Conservation (phyloP, 768 basidiomycete genomes). For the Vararia minispora region DNA sequence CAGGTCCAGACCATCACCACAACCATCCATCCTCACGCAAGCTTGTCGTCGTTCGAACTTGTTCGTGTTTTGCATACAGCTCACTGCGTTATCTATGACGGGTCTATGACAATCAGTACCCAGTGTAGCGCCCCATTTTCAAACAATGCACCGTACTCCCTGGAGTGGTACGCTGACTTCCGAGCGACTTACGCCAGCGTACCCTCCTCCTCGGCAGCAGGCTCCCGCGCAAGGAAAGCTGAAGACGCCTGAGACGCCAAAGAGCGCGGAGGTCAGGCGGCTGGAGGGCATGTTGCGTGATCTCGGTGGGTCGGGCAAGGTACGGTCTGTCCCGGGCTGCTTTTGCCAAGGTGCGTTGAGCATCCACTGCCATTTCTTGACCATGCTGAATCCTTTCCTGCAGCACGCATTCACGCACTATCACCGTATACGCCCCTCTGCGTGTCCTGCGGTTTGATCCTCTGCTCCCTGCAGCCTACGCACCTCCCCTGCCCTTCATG, state of each 20-base stretch:
- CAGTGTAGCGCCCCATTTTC: too few relatives aligned
- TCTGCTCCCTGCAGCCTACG: conserved; percentile 7
- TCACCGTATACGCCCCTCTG: conserved; percentile 12
- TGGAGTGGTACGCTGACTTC: too few relatives aligned
- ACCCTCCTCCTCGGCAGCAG: too few relatives aligned
- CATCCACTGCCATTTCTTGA: background rate
- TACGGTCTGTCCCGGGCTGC: background rate
- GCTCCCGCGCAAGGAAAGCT: too few relatives aligned
- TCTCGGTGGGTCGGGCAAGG: background rate
- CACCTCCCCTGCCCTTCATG: conserved; percentile 10
- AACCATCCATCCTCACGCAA: too few relatives aligned
- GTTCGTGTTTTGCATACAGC: too few relatives aligned
- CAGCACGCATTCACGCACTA: conserved; percentile 9
- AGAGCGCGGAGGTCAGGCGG: conserved; percentile 5
- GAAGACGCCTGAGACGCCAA: conserved; percentile 2
- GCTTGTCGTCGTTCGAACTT: too few relatives aligned
- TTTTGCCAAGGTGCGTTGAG: conserved; percentile 14
- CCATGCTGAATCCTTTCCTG: background rate
- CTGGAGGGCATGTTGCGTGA: conserved; percentile 10
- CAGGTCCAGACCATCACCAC: too few relatives aligned
- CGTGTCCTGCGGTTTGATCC: conserved; percentile 10
- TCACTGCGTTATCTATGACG: too few relatives aligned
- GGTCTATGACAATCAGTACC: too few relatives aligned
- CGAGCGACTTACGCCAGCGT: too few relatives aligned
- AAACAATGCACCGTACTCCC: too few relatives aligned